Conservation (phyloP, 164 flowering plant genomes). For the Cinnamomum micranthum region DNA sequence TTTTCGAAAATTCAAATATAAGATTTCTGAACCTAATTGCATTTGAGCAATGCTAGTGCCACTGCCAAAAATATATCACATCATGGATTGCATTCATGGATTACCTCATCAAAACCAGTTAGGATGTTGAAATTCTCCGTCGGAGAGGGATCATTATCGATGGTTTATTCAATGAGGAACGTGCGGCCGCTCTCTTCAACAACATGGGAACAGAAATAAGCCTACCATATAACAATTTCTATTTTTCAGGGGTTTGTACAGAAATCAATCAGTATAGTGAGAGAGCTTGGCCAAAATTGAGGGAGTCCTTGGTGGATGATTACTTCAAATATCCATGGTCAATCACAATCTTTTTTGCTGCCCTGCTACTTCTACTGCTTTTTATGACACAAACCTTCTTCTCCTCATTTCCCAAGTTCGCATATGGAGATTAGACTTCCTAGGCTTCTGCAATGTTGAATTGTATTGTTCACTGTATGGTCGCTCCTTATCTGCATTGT, state of each 20-base stretch:
- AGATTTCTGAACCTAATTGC: conserved; percentile 24
- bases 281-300: background rate
- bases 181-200: conserved; percentile 22
- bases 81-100: conserved; percentile 21
- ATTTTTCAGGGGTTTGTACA: conserved; percentile 15
- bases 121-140: conserved; percentile 22
- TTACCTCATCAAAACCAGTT: conserved; percentile 16
- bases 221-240: conserved; percentile 12
- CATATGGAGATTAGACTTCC: background rate
- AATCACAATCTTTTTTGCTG: background rate
- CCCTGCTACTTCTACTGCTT: background rate
- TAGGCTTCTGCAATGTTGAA: no score
- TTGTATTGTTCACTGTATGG: no score
- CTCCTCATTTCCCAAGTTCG: background rate
- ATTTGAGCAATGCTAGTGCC: conserved; percentile 22
- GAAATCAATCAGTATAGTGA: conserved; percentile 10
- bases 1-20: conserved; percentile 18
- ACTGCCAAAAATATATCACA: conserved; percentile 19
- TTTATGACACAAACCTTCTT: background rate
- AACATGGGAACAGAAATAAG: conserved; percentile 19
- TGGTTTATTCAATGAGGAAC: conserved; percentile 20
- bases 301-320: background rate
- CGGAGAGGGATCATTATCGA: conserved; percentile 19
- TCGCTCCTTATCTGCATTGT: no score
- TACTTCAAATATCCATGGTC: background rate